phyloP scores from a whole-genome alignment of 1,139 yeast genomes.

The Zygotorulaspora mrakii region DNA sequence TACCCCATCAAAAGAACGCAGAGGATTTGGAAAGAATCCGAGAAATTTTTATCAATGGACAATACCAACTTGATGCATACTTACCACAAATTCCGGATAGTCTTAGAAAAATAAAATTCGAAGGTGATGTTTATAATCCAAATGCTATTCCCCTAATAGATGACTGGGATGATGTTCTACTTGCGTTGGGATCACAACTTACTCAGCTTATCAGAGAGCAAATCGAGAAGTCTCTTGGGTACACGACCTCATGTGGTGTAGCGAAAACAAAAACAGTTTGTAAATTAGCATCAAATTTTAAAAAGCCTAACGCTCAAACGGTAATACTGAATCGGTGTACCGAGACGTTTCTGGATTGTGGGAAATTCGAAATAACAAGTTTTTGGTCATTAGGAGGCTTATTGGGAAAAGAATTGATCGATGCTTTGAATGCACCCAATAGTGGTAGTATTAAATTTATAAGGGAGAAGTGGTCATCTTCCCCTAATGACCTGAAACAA shows the following conservation, averaged over 20 bases:
- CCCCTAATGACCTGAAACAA: constrained; percentile 35
- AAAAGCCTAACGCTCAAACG: constrained; percentile 86
- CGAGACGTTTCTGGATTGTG: constrained; percentile 49
- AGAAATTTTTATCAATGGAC: constrained; percentile 24
- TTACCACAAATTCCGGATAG: constrained; percentile 53
- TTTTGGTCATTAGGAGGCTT: constrained; percentile 93
- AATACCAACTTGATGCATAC: constrained; percentile 32
- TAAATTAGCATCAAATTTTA: constrained; percentile 82
- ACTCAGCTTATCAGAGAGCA: constrained; percentile 51
- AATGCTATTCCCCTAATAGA: constrained; percentile 27
- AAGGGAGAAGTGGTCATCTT: constrained; percentile 42
- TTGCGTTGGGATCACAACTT: constrained; percentile 61
- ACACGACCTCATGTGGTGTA: constrained; percentile 88
- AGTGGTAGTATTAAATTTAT: constrained; percentile 46
- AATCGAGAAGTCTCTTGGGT: constrained; percentile 57
- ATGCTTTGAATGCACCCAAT: constrained; percentile 44
- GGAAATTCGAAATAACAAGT: constrained; percentile 60
- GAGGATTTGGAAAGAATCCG: constrained; percentile 14
- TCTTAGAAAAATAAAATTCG: constrained; percentile 29
- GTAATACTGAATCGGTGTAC: constrained; percentile 53
- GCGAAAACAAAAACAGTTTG: constrained; percentile 74
- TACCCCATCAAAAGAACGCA: constrained; percentile 19
- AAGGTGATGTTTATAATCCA: constrained; percentile 25
- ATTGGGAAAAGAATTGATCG: constrained; percentile 59
- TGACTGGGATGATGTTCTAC: constrained; percentile 86